Percentiles rank a stretch among this genome's conserved stretches.
phyloP scores from a whole-genome alignment of 116 monocot species.

The Papilionanthe hybrid region DNA sequence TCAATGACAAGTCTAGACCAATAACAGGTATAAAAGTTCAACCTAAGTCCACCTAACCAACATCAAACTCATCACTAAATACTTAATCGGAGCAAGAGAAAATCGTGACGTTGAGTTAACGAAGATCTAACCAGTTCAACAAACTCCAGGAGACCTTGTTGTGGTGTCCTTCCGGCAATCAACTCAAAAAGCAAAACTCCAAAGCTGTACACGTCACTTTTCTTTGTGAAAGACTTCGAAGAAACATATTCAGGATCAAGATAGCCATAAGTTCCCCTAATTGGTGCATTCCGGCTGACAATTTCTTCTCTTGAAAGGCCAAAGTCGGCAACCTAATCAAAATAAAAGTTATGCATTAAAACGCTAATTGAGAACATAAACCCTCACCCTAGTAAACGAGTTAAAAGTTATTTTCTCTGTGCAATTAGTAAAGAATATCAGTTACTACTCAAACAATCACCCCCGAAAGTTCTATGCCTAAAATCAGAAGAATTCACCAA shows the following conservation, averaged over 20 bases:
- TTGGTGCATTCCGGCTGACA: constrained; percentile 43
- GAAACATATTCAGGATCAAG: constrained; percentile 94
- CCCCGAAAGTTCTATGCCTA: background rate
- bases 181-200: constrained; percentile 90
- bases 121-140: constrained; percentile 77
- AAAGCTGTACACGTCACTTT: constrained; percentile 95
- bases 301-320: constrained; percentile 90
- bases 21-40: background rate
- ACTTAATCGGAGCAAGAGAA: background rate
- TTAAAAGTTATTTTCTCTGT: background rate
- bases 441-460: background rate
- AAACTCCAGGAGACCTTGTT: constrained; percentile 94
- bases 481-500: background rate
- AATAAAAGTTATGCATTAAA: constrained; percentile 1
- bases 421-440: background rate
- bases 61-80: background rate
- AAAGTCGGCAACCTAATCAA: constrained; percentile 84
- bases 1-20: background rate
- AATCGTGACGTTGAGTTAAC: background rate
- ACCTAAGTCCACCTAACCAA: background rate
- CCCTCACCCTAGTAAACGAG: background rate
- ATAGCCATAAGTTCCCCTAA: constrained; percentile 91
- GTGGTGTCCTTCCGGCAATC: constrained; percentile 79
- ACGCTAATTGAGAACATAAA: constrained; percentile 1
- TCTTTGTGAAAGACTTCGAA: constrained; percentile 75